Evolutionary conservation across 2,329 filamentous ascomycete genomes (phyloP).

Genomic region (Beauveria australis): DNA sequence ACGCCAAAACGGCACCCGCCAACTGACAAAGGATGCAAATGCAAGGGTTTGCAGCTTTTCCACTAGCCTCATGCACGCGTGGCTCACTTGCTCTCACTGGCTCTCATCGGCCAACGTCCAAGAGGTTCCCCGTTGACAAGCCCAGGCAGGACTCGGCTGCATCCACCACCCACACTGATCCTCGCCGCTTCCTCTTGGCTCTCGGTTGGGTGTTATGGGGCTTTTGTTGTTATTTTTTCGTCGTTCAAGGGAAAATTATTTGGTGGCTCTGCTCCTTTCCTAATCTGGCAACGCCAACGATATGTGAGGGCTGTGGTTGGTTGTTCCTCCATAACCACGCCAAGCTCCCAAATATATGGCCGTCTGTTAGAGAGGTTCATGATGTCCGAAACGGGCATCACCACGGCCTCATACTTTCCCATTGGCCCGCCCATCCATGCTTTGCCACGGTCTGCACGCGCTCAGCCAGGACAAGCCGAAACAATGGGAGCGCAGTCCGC

Average conservation of each 20-base stretch:
- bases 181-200: background rate
- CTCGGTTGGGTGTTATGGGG: background rate
- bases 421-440: constrained; percentile 2
- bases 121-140: no score
- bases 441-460: background rate
- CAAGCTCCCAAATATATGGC: constrained; percentile 10
- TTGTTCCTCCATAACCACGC: constrained; percentile 10
- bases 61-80: background rate
- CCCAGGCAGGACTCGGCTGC: background rate
- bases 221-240: background rate
- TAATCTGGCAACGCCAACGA: constrained; percentile 8
- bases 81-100: no score
- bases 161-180: background rate
- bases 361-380: constrained; percentile 12
- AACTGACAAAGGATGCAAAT: background rate
- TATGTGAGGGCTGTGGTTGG: constrained; percentile 10
- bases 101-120: no score
- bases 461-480: background rate
- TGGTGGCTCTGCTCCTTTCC: background rate
- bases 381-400: background rate
- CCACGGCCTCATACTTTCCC: background rate
- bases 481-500: background rate
- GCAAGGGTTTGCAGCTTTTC: background rate
- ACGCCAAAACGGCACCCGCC: constrained; percentile 5
- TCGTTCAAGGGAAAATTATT: background rate